phyloP scores from a whole-genome alignment of 2,329 filamentous ascomycete species.

The Stagonosporopsis cucurbitacearum region DNA sequence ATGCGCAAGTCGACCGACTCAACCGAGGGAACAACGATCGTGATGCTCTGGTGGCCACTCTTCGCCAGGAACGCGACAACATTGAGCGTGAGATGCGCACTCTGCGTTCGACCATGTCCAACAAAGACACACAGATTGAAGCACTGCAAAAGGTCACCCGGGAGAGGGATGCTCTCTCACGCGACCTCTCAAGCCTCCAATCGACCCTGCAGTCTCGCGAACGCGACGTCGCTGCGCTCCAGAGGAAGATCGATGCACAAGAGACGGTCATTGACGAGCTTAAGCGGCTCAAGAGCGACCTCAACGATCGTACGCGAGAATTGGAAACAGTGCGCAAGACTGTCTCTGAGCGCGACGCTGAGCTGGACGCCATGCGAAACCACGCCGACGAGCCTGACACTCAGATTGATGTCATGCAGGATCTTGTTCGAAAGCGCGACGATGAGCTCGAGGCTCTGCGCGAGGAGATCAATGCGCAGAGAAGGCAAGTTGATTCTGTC shows the following conservation, averaged over 20 bases:
- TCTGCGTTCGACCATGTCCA: conserved; percentile 36
- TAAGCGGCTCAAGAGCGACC: conserved; percentile 35
- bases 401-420: conserved; percentile 51
- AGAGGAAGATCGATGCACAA: conserved; percentile 44
- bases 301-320: conserved; percentile 44
- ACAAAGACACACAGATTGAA: conserved; percentile 45
- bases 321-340: conserved; percentile 45
- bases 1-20: conserved; percentile 40
- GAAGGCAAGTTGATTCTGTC: conserved; percentile 40
- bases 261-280: conserved; percentile 39
- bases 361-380: conserved; percentile 45
- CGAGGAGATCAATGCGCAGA: conserved; percentile 48
- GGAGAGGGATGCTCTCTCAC: conserved; percentile 41
- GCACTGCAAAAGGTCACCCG: conserved; percentile 44
- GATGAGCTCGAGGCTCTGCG: conserved; percentile 62
- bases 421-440: conserved; percentile 53
- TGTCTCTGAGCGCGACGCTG: conserved; percentile 46
- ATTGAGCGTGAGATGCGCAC: conserved; percentile 33
- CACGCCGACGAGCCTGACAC: conserved; percentile 49
- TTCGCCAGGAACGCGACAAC: conserved; percentile 37
- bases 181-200: conserved; percentile 40
- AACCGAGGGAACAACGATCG: conserved; percentile 39
- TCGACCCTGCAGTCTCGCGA: conserved; percentile 42
- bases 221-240: conserved; percentile 37
- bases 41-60: conserved; percentile 36